Conservation (phyloP, 495 filamentous ascomycete genomes). For the Xylaria sp. region DNA sequence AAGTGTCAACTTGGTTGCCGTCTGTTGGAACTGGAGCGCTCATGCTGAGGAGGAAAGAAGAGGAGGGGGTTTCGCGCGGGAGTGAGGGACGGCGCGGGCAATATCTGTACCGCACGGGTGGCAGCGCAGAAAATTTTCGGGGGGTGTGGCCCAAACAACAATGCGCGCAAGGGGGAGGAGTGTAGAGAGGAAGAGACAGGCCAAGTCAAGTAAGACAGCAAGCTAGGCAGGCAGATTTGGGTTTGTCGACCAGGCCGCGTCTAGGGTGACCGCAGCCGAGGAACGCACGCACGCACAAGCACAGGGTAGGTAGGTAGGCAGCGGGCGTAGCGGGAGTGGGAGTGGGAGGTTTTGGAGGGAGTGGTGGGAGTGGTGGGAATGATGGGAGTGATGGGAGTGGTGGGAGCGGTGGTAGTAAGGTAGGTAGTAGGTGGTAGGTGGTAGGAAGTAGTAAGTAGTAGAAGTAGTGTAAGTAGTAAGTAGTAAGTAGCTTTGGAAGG, state of each 20-base stretch:
- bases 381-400: background rate
- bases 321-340: background rate
- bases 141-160: conserved; percentile 43
- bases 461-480: no score
- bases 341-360: background rate
- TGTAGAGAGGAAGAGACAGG: conserved; percentile 34
- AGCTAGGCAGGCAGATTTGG: conserved; percentile 44
- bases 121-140: conserved; percentile 38
- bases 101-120: conserved; percentile 40
- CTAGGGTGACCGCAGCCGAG: conserved; percentile 30
- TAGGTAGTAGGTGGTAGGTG: no score
- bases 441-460: no score
- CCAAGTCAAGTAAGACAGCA: conserved; percentile 32
- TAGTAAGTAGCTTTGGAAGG: no score
- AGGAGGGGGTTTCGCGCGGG: conserved; percentile 37
- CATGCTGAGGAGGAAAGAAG: conserved; percentile 55
- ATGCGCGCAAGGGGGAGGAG: conserved; percentile 37
- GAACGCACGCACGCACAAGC: conserved; percentile 23
- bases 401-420: background rate
- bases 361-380: background rate
- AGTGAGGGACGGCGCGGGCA: conserved; percentile 39
- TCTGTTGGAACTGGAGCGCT: conserved; percentile 52
- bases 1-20: conserved; percentile 38
- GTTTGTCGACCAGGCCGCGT: conserved; percentile 27
- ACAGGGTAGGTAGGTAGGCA: no score